Base-by-base conservation (phyloP, 768 basidiomycete genomes). In the Trametes gibbosa region DNA sequence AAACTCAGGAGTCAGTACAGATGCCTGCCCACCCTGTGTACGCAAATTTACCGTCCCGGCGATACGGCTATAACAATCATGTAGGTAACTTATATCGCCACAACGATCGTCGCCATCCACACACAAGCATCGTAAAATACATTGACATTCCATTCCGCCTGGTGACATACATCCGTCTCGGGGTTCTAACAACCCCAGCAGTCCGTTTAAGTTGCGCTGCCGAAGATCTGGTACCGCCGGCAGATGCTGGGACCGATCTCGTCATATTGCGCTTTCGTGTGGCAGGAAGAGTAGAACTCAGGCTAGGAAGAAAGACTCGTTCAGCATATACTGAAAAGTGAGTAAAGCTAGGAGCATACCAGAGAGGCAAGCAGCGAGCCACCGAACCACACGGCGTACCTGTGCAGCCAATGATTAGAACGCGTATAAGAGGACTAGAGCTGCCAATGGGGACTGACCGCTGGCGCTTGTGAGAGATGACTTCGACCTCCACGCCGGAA, bases 401-500 rank as follows among this genome's bases (percentile, higher is more conserved):
- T 90, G 53, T 12, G 53, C 17, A 12, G 2, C 55, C 34, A 50
- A 42, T 43, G 46, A 40, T 50, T 42, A 52, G 41, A 43, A 14
- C 46, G 46, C 50, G 43, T 47, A 41, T 23, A 21, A 21, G 43
- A 45, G 35, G n/a, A 48, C 51, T 50, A 55, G 42, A 23, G 2
- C 50, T 34, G 19, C 10, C 34, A 34, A 19, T 19, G 16, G 9
- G 14, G 34, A 50, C 66, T 76, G 68, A 95, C 81, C 95, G 82
- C 78, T 98, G 96, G 58, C 93, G 88, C 77, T 98, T 98, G 82
- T 99, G 97, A 9, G 90, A 91, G 70, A 98, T 97, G 68, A 99
- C 96, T 61, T 99, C 95, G 62, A 98, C 95, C 52, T 98, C 96
- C 21, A 98, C 92, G 24, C 97, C 96, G 24, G 92, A 92, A 8